phyloP scores from a whole-genome alignment of 2,329 filamentous ascomycete genomes.

The Arthroderma sp. region DNA sequence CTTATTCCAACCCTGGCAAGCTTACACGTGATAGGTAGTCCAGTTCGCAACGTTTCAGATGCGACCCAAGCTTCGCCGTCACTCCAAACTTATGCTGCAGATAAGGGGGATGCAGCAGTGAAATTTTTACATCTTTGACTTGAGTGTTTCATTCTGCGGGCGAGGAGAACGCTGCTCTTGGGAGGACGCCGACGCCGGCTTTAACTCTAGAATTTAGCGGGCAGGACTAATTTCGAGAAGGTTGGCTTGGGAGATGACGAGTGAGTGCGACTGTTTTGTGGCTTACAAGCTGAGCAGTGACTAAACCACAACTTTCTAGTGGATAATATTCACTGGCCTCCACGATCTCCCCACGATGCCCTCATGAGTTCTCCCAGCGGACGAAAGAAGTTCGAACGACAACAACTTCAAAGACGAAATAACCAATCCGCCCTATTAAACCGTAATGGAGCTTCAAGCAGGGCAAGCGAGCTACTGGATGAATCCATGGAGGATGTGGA shows the following conservation, averaged over 20 bases:
- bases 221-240: no score
- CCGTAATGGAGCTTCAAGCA: slow-evolving; percentile 10
- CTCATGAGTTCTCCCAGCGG: slow-evolving; percentile 62
- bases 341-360: slow-evolving; percentile 49
- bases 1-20: no score
- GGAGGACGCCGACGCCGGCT: not conserved
- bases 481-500: slow-evolving; percentile 31
- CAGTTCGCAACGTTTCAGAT: no score
- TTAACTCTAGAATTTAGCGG: not conserved
- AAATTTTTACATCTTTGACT: not conserved
- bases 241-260: not conserved
- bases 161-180: not conserved
- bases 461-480: slow-evolving; percentile 9
- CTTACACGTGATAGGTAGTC: no score
- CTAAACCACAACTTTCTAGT: slow-evolving; percentile 6
- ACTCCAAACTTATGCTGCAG: no score
- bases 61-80: no score
- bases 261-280: not conserved
- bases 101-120: no score
- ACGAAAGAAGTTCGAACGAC: slow-evolving; percentile 58
- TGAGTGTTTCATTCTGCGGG: not conserved
- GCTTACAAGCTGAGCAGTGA: not conserved
- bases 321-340: slow-evolving; percentile 39
- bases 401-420: slow-evolving; percentile 53
- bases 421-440: slow-evolving; percentile 37